Evolutionary conservation across 495 filamentous ascomycete genomes (phyloP).

Genomic region (Trichoderma reesei): DNA sequence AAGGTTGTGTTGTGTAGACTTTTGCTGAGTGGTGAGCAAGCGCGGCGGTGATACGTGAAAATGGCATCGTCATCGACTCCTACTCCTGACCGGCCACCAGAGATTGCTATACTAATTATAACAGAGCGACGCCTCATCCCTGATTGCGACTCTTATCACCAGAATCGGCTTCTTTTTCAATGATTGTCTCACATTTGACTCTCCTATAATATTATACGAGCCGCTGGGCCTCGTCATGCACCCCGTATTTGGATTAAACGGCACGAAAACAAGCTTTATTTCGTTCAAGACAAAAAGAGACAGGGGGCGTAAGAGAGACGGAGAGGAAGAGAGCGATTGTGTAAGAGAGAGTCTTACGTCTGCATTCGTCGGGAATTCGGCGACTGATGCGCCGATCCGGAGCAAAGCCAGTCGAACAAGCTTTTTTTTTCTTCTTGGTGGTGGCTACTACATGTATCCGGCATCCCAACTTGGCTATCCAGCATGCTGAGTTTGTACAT

Average conservation of each 20-base stretch:
- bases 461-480: too few species aligned
- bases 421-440: too few species aligned
- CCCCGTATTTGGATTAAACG: background rate
- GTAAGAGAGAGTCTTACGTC: too few species aligned
- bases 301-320: background rate
- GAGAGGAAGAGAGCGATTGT: too few species aligned
- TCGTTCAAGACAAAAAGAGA: background rate
- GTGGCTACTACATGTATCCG: too few species aligned
- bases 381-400: background rate
- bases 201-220: background rate
- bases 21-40: background rate
- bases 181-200: background rate
- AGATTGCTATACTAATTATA: background rate
- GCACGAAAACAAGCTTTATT: background rate
- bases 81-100: too few species aligned
- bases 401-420: too few species aligned
- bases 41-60: background rate
- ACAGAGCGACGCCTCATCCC: background rate
- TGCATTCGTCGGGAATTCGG: background rate
- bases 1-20: too few species aligned
- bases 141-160: background rate
- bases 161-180: background rate
- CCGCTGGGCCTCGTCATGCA: background rate
- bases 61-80: background rate
- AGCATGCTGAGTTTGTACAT: too few species aligned